Evolutionary conservation across 2,329 filamentous ascomycete genomes (phyloP), one percentile per base, ranked within the genome.

Genomic region (Ophidiomyces ophidiicola): DNA sequence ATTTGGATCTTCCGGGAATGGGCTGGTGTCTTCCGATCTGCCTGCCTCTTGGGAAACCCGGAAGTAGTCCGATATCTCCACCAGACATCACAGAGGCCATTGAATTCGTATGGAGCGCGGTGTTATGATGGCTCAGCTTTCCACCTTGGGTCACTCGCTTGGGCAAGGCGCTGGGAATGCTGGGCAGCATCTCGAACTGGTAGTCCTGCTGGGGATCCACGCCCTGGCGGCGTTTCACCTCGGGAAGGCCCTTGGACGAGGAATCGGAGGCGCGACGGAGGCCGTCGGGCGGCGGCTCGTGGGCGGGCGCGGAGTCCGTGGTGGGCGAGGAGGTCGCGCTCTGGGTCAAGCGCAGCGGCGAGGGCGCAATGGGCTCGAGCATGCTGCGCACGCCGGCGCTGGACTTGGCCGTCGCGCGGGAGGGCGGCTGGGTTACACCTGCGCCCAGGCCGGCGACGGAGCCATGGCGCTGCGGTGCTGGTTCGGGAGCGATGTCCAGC

Each of bases 401-500:
- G 10, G 43, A 19, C 32, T 42, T 35, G 20, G 33, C 10, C 11
- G 37, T 33, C 3, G 34, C n/a, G 46, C 46, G 46, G 43, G 42
- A 47, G 25, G 53, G 49, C 33, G 56, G 50, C 36, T 54, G 48
- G 40, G 54, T 55, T 39, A 58, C 53, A 41, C 57, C 58, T 24
- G 54, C 50, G 26, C 56, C 56, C 43, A 54, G 54, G 26, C 61
- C 59, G 40, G 58, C 59, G 45, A 61, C 59, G 36, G 60, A 65
- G 44, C 53, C 54, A 52, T 55, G 57, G 44, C 55, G 56, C 41
- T 39, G 45, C 29, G 33, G 11, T 23, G 47, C 50, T 26, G 52
- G 46, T 39, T 53, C 67, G 42, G 71, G 66, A 53, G 69, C 66
- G 50, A 76, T 66, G 53, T 78, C 74, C 12, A 80, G 65, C 71